Evolutionary conservation across 2,329 filamentous ascomycete species (phyloP), one percentile per base, ranked within the genome.

Genomic region (Apiospora aurea): DNA sequence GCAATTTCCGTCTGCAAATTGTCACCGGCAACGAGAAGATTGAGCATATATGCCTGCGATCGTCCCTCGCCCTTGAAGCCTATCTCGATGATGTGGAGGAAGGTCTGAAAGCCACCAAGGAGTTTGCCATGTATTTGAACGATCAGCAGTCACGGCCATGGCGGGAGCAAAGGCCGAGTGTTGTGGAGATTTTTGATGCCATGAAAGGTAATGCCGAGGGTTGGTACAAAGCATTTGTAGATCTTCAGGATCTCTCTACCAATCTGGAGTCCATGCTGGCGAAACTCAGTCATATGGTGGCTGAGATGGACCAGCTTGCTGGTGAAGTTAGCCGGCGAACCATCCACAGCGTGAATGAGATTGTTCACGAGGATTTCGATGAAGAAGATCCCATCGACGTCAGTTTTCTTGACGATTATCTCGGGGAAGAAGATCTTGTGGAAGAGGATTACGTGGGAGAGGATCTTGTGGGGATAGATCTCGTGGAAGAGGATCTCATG

Each of bases 131-230:
- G 71, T 98, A 97, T 81, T 85, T 98, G 68, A 85, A 87, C 7
- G 85, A 89, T 46, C 88, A 97, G 73, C 87, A 89, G 66, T 85
- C 90, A 49, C 86, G 89, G 5, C 86, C 87, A 75, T 90, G 89
- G 80, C 87, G 90, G 71, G 83, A 87, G 69, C 90, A 92, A 67
- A 88, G 93, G 29, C 86, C 88, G 2, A 87, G 90, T 67, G 85
- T 92, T 67, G 86, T 88, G 47, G 91, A 93, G 67, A 94, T 97
- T 26, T 96, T 93, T 76, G 89, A 92, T 53, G 94, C 95, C 49
- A 98, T 98, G 95, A 92, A 93, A 78, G 94, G 94, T 46, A 98
- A 98, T 77, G 92, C 95, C 11, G 93, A 97, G 75, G 95, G 95
- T 61, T 98, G 96, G 96, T 90, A 92, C 72, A 90, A 91, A 71